These are phyloP conservation scores for Coprinopsis sp. DNA, from an alignment of 768 basidiomycete genomes.

Conservation along the genomic window DNA sequence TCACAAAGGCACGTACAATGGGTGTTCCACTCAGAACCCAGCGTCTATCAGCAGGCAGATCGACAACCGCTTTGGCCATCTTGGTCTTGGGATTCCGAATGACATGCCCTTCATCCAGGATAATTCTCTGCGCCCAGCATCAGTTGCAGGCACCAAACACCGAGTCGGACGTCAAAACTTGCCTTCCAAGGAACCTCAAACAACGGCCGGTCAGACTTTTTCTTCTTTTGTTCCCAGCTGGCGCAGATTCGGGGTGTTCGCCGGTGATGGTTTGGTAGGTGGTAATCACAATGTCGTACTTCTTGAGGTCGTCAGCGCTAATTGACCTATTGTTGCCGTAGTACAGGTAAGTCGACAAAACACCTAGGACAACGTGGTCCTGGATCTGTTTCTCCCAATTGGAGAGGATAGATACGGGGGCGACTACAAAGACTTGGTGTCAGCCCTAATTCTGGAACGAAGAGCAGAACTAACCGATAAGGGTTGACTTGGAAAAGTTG, in stretches of 20 bases:
- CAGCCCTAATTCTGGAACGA: background rate
- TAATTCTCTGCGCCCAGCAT: conserved; percentile 48
- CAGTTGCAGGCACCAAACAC: background rate
- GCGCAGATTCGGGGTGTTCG: conserved; percentile 37
- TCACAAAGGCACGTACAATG: conserved; percentile 53
- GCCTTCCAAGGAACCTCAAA: conserved; percentile 84
- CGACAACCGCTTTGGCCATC: conserved; percentile 67
- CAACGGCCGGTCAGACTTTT: conserved; percentile 50
- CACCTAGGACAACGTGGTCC: conserved; percentile 59
- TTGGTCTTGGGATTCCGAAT: conserved; percentile 87
- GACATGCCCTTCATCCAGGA: conserved; percentile 86
- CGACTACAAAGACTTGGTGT: conserved; percentile 41
- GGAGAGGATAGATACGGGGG: conserved; percentile 77
- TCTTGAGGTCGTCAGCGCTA: conserved; percentile 52
- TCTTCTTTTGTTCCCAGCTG: conserved; percentile 45
- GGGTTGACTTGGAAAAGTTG: conserved; percentile 61
- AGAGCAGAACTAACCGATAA: conserved; percentile 56
- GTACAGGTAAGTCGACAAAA: conserved; percentile 57
- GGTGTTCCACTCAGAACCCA: conserved; percentile 87
- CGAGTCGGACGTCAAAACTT: conserved; percentile 8
- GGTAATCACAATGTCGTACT: conserved; percentile 76
- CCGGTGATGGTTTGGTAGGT: conserved; percentile 72
- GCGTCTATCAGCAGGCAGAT: conserved; percentile 62
- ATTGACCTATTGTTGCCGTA: conserved; percentile 66
- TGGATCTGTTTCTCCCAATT: conserved; percentile 86